Evolutionary conservation across 495 filamentous ascomycete genomes (phyloP).

Genomic region (Penicillium taxi): DNA sequence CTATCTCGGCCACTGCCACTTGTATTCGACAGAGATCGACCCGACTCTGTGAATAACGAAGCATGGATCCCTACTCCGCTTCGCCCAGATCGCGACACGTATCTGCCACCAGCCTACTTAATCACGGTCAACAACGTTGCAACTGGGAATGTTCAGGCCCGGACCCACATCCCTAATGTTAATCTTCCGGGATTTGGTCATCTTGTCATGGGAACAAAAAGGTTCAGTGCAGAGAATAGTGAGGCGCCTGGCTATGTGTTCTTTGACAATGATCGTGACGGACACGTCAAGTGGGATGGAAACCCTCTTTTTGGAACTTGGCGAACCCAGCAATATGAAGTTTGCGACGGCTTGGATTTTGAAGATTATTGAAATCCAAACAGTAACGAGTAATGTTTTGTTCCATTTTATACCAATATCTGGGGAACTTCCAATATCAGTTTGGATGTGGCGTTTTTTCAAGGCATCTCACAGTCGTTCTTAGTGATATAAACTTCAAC

Average conservation of each 20-base stretch:
- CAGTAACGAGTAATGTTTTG: constrained; percentile 21
- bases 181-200: constrained; percentile 29
- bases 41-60: constrained; percentile 36
- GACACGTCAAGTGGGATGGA: constrained; percentile 24
- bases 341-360: constrained; percentile 34
- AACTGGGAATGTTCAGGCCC: constrained; percentile 30
- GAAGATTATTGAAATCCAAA: constrained; percentile 14
- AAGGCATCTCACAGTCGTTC: too few relatives aligned
- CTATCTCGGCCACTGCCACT: constrained; percentile 30
- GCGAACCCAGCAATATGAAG: constrained; percentile 30
- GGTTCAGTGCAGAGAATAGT: constrained; percentile 8
- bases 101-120: constrained; percentile 34
- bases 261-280: constrained; percentile 36
- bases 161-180: constrained; percentile 36
- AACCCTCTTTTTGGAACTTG: constrained; percentile 37
- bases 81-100: constrained; percentile 26
- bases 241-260: constrained; percentile 35
- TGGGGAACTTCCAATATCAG: constrained; percentile 5
- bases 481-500: too few relatives aligned
- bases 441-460: constrained; percentile 8
- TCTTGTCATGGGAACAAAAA: constrained; percentile 26
- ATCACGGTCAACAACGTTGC: constrained; percentile 38
- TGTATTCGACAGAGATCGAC: constrained; percentile 27
- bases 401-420: constrained; percentile 8
- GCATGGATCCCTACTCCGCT: constrained; percentile 40